Percentiles rank a stretch among this genome's conserved stretches.
Conservation (phyloP, 176 grass and related monocot genomes). For the Oryza rufipogon region DNA sequence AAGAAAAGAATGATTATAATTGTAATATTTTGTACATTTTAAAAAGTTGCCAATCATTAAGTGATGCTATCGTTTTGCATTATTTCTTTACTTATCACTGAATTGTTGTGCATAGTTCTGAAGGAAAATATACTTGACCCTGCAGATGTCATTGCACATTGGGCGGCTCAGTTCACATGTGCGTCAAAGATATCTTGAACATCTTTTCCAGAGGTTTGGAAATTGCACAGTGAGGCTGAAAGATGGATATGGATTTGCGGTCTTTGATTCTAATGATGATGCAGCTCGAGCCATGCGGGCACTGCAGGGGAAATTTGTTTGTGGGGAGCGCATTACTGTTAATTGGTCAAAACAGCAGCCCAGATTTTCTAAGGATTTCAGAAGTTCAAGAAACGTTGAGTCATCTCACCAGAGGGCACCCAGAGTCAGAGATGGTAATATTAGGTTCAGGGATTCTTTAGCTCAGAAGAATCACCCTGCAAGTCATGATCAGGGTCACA, state of each 20-base stretch:
- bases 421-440: conserved; percentile 42
- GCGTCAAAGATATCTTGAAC: conserved; percentile 44
- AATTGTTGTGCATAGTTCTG: conserved; percentile 13
- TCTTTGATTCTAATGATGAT: conserved; percentile 52
- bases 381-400: conserved; percentile 33
- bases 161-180: conserved; percentile 50
- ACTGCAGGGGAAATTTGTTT: conserved; percentile 45
- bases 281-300: conserved; percentile 50
- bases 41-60: neutral
- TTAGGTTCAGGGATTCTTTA: conserved; percentile 35
- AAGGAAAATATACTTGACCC: conserved; percentile 18
- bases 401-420: conserved; percentile 20
- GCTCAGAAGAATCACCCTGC: conserved; percentile 20
- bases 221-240: conserved; percentile 49
- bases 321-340: conserved; percentile 56
- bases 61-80: neutral
- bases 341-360: conserved; percentile 68
- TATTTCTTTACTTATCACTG: conserved; percentile 10
- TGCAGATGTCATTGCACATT: conserved; percentile 72
- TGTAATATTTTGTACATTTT: neutral
- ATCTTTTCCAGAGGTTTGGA: conserved; percentile 56
- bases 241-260: conserved; percentile 65
- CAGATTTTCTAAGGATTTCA: conserved; percentile 28
- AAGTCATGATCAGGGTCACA: conserved; percentile 12
- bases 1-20: neutral